Conservation (phyloP, 345 rosid species). For the Jatropha curcas region DNA sequence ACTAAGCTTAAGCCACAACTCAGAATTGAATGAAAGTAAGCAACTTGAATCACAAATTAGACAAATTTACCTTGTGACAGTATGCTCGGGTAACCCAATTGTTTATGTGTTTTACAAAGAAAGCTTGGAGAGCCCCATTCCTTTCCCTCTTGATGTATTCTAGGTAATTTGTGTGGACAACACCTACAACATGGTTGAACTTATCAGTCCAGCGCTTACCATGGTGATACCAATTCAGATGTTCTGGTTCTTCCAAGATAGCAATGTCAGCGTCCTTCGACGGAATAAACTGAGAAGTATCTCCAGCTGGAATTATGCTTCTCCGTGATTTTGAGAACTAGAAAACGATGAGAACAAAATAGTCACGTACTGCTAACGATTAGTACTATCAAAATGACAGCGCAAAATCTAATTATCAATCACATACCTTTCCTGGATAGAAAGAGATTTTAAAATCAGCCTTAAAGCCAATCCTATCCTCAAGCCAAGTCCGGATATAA, state of each 20-base stretch:
- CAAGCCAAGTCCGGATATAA: slow-evolving; percentile 91
- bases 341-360: slow-evolving; percentile 18
- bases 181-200: slow-evolving; percentile 93
- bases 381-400: slow-evolving; percentile 1
- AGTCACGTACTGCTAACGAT: slow-evolving; percentile 6
- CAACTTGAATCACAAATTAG: background rate
- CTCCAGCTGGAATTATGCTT: slow-evolving; percentile 96
- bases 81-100: slow-evolving; percentile 87
- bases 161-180: slow-evolving; percentile 97
- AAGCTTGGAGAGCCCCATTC: slow-evolving; percentile 92
- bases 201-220: slow-evolving; percentile 97
- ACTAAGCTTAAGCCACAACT: background rate
- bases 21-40: background rate
- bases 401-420: slow-evolving; percentile 13
- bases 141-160: slow-evolving; percentile 98
- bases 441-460: slow-evolving; percentile 89
- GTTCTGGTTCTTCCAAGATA: slow-evolving; percentile 96
- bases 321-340: slow-evolving; percentile 91
- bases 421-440: slow-evolving; percentile 92
- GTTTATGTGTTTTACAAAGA: slow-evolving; percentile 90
- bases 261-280: slow-evolving; percentile 92
- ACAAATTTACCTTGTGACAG: slow-evolving; percentile 72
- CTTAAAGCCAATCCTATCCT: slow-evolving; percentile 89
- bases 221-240: slow-evolving; percentile 96
- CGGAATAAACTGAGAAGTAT: slow-evolving; percentile 84